Base-by-base conservation (phyloP, 2,329 filamentous ascomycete genomes). In the Colletotrichum tanaceti region DNA sequence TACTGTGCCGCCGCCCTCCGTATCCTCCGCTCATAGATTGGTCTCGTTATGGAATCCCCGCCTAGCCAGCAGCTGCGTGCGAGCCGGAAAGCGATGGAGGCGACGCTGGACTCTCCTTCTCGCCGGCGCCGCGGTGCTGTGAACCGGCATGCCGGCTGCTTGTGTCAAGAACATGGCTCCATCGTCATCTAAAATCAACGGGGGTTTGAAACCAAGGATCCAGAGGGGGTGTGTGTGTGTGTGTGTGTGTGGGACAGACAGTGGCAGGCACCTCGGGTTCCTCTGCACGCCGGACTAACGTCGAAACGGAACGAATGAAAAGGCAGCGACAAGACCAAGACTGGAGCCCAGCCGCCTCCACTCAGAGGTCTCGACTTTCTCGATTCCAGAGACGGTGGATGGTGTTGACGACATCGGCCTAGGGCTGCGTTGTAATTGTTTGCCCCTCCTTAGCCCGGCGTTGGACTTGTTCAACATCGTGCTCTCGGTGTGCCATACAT, bases 91-190 rank as follows among this genome's bases (percentile, higher is more conserved):
- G 65, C 61, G 32, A 43, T 38, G 50, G 14, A n/a, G 20, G 50
- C 50, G 28, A 20, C 32, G n/a, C 50, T 20, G 32, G 28, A 24
- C 18, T 22, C 35, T 58, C 50, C 20, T 32, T 28, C 46, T 59
- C 43, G 32, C 65, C 65, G 49, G 55, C 49, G 41, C 62, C 49
- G 49, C 18, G 55, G 43, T 55, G 61, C 61, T 47, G 65, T 58
- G 35, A 47, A 38, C 53, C 58, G 59, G 60, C 60, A 64, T 58
- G 60, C 53, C 11, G 52, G 47, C 60, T 68, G 60, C 46, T 38
- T 53, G 60, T 68, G 65, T 54, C 61, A 61, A 59, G 65, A 68
- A 43, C 54, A 49, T 65, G 65, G 55, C 65, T 57, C 62, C 65
- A 61, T 68, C 62, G 38, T 65, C 65, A 65, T 65, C 62, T 65